Percentiles rank a stretch among this genome's conserved stretches.
These are phyloP conservation scores for Aspergillus fructus DNA, from an alignment of 2,329 filamentous ascomycete genomes.

Conservation along the genomic window DNA sequence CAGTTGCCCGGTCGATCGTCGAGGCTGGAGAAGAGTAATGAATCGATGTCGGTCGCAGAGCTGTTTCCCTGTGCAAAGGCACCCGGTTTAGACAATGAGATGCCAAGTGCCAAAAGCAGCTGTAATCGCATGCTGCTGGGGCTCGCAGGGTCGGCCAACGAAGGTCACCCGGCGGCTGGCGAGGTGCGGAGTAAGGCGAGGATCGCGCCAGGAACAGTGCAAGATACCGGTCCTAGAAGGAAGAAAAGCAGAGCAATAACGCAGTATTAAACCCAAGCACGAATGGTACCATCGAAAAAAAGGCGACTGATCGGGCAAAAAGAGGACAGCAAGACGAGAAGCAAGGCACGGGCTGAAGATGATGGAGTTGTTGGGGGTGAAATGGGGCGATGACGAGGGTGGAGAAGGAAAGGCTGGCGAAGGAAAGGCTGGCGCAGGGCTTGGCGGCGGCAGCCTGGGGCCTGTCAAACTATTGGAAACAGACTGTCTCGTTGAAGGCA, in stretches of 20 bases:
- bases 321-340: slow-evolving; percentile 1
- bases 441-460: slow-evolving; percentile 20
- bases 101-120: slow-evolving; percentile 26
- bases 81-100: slow-evolving; percentile 23
- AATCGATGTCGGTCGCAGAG: slow-evolving; percentile 59
- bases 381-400: slow-evolving; percentile 32
- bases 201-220: slow-evolving; percentile 10
- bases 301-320: not conserved
- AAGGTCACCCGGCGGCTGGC: slow-evolving; percentile 6
- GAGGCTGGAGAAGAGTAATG: slow-evolving; percentile 69
- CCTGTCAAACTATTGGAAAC: not conserved
- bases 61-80: slow-evolving; percentile 49
- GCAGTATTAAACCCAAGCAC: not conserved
- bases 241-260: not conserved
- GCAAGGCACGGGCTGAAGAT: not conserved
- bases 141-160: slow-evolving; percentile 1
- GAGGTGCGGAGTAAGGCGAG: slow-evolving; percentile 16
- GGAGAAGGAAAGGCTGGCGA: slow-evolving; percentile 21
- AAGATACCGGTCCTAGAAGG: not conserved
- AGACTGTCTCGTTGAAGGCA: not conserved
- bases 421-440: not conserved
- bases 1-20: slow-evolving; percentile 63
- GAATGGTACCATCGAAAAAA: not conserved
- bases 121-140: slow-evolving; percentile 28
- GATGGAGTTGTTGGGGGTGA: slow-evolving; percentile 11